Conservation (phyloP, 2,329 filamentous ascomycete genomes). For the Aureobasidium sp. region DNA sequence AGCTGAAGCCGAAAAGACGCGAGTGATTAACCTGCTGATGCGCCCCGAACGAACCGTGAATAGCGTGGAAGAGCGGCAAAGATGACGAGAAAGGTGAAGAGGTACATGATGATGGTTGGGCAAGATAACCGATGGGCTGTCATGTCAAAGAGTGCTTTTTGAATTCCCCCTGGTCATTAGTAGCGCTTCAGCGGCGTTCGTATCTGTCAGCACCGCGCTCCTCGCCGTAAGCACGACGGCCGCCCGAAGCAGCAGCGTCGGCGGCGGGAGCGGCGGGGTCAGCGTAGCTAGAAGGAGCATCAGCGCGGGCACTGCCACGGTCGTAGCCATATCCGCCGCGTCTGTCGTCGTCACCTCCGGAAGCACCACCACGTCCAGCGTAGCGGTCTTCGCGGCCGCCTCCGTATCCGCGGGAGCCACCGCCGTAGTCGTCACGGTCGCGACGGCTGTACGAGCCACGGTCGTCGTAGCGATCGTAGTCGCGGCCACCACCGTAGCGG, state of each 20-base stretch:
- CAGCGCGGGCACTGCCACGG: conserved; percentile 20
- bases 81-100: conserved; percentile 16
- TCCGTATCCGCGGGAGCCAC: conserved; percentile 5
- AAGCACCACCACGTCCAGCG: conserved; percentile 25
- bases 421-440: conserved; percentile 15
- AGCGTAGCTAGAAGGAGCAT: conserved; percentile 12
- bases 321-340: conserved; percentile 35
- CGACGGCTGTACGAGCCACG: conserved; percentile 35
- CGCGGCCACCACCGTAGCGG: conserved; percentile 32
- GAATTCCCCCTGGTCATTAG: conserved; percentile 12
- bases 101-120: conserved; percentile 16
- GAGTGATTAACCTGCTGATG: conserved; percentile 14
- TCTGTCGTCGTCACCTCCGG: conserved; percentile 26
- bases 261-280: conserved; percentile 12
- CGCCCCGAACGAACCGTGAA: conserved; percentile 13
- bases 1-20: conserved; percentile 15
- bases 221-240: conserved; percentile 14
- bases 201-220: conserved; percentile 16
- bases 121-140: conserved; percentile 12
- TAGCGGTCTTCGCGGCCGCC: conserved; percentile 18
- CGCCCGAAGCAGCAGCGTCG: conserved; percentile 10
- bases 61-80: conserved; percentile 16
- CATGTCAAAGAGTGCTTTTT: conserved; percentile 10
- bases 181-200: conserved; percentile 16
- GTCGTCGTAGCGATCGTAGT: conserved; percentile 34